Base-by-base conservation (phyloP, 768 basidiomycete genomes). In the Lentinula raphanica region DNA sequence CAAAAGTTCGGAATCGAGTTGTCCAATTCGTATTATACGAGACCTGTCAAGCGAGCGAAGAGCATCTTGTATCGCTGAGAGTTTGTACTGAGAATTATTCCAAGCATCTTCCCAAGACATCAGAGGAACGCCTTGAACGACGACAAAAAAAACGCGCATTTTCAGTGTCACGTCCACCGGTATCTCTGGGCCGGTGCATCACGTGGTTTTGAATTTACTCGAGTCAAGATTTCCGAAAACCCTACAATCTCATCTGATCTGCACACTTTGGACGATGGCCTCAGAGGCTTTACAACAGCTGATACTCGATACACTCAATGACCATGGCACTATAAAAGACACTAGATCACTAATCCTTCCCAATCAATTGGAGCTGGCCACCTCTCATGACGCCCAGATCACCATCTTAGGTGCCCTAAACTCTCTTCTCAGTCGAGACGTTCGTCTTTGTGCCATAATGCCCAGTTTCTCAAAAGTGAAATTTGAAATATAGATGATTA, bases 381-480 rank as follows among this genome's bases (percentile, higher is more conserved):
- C 76, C 6, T 78, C 83, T 51, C 82, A 85, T 69, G 92, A 94
- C 68, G 84, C 82, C 58, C 96, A 98, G 77, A 86, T 87, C 63
- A 77, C 78, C 54, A 83, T 98, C 64, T 86, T 95, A 48, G 93
- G 92, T 62, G 94, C 92, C 2, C 77, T 99, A 64, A 98, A 97
- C 74, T 96, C 93, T 28, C 79, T 99, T 55, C 74, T 81, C 15
- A 90, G 88, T 69, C 88, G 90, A 67, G 92, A 97, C 67, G 94
- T 90, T 66, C 63, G 80, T 77, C 31, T 57, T 39, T 45, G n/a
- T n/a, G 62, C 42, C 7, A 57, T 39, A 39, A 40, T 58, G 48
- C 57, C 28, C 56, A 48, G 23, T 45, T n/a, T 44, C 57, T 32
- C 42, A 39, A 54, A 58, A 48, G 40, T 29, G 65, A 68, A 49